phyloP scores from a whole-genome alignment of 805 yeast genomes.

The Suhomyces vadensis region DNA sequence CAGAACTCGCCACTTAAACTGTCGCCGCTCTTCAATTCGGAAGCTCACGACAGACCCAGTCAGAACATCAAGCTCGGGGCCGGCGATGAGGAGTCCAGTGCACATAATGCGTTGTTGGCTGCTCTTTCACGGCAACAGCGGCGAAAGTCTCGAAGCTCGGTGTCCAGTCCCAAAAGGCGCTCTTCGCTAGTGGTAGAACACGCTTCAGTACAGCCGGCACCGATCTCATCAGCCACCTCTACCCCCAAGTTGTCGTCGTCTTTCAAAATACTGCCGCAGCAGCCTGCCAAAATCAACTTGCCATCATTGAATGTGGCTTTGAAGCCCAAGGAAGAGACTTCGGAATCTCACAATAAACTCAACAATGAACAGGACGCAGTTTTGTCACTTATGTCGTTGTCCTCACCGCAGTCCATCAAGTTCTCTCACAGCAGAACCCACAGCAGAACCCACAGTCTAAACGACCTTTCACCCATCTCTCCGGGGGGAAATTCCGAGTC shows the following conservation, averaged over 20 bases:
- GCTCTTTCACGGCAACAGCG: constrained; percentile 38
- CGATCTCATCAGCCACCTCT: not conserved
- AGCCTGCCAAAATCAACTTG: constrained; percentile 14
- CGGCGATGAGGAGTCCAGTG: constrained; percentile 44
- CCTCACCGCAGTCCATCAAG: constrained; percentile 48
- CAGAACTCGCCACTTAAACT: constrained; percentile 12
- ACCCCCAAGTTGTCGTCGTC: not conserved
- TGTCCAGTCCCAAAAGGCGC: constrained; percentile 13
- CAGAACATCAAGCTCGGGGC: constrained; percentile 22
- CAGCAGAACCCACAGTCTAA: constrained; percentile 11
- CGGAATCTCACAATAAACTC: constrained; percentile 13
- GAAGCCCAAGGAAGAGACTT: not conserved
- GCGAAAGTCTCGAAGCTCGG: constrained; percentile 24
- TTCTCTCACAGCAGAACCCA: constrained; percentile 16
- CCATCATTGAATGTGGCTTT: constrained; percentile 34
- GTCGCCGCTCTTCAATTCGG: constrained; percentile 12
- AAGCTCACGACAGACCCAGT: constrained; percentile 4
- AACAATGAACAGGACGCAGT: constrained; percentile 56
- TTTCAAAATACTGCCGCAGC: not conserved
- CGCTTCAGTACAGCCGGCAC: not conserved
- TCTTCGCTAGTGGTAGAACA: not conserved
- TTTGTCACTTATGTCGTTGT: constrained; percentile 53
- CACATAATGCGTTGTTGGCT: constrained; percentile 46
- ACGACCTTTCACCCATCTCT: constrained; percentile 9
- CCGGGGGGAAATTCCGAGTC: constrained; percentile 7